Evolutionary conservation across 768 basidiomycete species (phyloP).

Genomic region (Xanthoconium purpureum): DNA sequence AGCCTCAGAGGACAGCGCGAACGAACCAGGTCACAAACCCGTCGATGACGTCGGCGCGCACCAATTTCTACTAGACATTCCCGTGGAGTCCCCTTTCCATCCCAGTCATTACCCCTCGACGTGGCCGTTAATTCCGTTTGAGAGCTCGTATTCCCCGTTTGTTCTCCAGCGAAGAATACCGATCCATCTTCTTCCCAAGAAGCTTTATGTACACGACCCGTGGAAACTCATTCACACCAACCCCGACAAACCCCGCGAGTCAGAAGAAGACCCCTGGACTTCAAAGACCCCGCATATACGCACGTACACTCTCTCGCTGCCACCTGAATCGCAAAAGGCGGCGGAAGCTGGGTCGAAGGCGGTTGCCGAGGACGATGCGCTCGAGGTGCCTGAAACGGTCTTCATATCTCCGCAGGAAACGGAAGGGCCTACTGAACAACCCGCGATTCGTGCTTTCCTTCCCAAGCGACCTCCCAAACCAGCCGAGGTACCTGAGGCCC

Average conservation of each 20-base stretch:
- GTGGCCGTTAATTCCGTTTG: conserved; percentile 42
- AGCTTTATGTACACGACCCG: conserved; percentile 44
- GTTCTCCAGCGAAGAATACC: conserved; percentile 32
- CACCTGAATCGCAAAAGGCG: conserved; percentile 2
- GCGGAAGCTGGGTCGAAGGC: conserved; percentile 9
- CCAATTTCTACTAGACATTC: not conserved
- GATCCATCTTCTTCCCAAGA: conserved; percentile 38
- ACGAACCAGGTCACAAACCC: not conserved
- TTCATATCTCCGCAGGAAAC: conserved; percentile 21
- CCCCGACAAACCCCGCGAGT: not conserved
- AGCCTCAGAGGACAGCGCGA: not conserved
- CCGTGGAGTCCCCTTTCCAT: conserved; percentile 26
- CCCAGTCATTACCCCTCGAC: conserved; percentile 35
- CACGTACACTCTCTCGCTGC: conserved; percentile 29
- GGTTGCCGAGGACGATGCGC: conserved; percentile 3
- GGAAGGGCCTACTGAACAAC: conserved; percentile 25
- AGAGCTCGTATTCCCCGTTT: conserved; percentile 19
- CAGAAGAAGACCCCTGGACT: conserved; percentile 18
- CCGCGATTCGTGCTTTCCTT: conserved; percentile 28
- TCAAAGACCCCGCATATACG: conserved; percentile 27
- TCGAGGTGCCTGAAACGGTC: not conserved
- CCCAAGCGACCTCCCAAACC: conserved; percentile 24
- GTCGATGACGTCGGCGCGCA: not conserved
- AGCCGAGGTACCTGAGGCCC: conserved; percentile 37
- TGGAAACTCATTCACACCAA: conserved; percentile 23